Percentiles rank a stretch among this genome's conserved stretches.
Evolutionary conservation across 2,329 filamentous ascomycete genomes (phyloP).

Genomic region (Boeremia lycopersici): DNA sequence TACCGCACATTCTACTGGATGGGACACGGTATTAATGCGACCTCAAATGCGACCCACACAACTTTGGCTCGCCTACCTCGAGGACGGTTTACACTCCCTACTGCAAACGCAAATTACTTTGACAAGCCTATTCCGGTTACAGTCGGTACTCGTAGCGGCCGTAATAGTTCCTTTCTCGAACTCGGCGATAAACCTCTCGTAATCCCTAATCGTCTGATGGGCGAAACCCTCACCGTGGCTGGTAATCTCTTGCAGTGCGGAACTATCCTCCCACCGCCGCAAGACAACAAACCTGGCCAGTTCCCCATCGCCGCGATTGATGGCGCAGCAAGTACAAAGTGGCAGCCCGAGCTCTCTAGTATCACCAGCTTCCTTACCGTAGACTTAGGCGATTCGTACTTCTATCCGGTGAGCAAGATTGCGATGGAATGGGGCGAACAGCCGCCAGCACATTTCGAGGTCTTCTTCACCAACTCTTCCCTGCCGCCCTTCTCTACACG

Average conservation of each 20-base stretch:
- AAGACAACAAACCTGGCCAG: conserved; percentile 64
- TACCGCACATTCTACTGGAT: conserved; percentile 71
- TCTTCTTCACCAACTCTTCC: conserved; percentile 61
- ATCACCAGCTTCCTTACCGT: conserved; percentile 62
- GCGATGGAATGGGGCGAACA: conserved; percentile 66
- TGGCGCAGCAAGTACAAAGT: conserved; percentile 68
- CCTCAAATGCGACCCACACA: conserved; percentile 69
- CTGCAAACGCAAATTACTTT: conserved; percentile 61
- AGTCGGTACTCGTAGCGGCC: conserved; percentile 53
- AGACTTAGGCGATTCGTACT: conserved; percentile 49
- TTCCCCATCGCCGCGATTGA: conserved; percentile 72
- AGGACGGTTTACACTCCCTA: conserved; percentile 52
- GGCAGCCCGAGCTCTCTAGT: conserved; percentile 64
- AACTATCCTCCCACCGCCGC: conserved; percentile 49
- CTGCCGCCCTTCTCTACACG: conserved; percentile 29
- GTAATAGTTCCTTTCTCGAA: conserved; percentile 45
- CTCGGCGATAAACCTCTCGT: conserved; percentile 59
- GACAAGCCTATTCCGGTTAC: conserved; percentile 64
- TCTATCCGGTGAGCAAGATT: conserved; percentile 55
- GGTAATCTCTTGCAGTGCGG: conserved; percentile 71
- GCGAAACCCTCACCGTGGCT: conserved; percentile 58
- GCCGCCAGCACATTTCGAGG: conserved; percentile 60
- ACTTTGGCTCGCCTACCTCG: conserved; percentile 59
- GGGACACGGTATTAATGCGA: conserved; percentile 66
- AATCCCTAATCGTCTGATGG: conserved; percentile 64